Evolutionary conservation across 768 basidiomycete genomes (phyloP), one percentile per base, ranked within the genome.

Genomic region (Myochromella boudieri): DNA sequence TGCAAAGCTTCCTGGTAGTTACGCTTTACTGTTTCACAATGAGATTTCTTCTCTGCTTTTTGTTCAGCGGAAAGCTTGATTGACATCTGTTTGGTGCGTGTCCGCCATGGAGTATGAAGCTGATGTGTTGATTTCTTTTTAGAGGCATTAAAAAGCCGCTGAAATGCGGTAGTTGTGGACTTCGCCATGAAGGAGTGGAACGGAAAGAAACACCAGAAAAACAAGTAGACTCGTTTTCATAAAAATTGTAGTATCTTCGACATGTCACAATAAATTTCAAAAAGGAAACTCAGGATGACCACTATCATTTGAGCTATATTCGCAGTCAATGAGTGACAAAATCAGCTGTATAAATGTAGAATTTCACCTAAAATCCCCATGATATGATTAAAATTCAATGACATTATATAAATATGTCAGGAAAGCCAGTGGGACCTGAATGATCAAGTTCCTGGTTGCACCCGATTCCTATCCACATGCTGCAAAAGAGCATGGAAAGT

Each of bases 101-200:
- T 25, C 43, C 33, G 24, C 33, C 44, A 45, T 5, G 44, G 44
- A 15, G 2, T 25, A 14, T 34, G 32, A 12, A 45, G 12, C 4
- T 17, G 44, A 15, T 27, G 44, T 3, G 8, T 25, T 11, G 20
- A 25, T 27, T 37, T 45, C 34, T 45, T 28, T 24, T 24, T 32
- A 37, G 32, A 36, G 6, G 44, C 44, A 17, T 27, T 45, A 25
- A 27, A 24, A 4, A 45, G 44, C 9, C 33, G 44, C 12, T 24
- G 7, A 21, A 45, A 11, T 4, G 24, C 21, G 21, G 32, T 22
- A 12, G 17, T 26, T 14, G 15, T 33, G 5, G 42, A 20, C n/a
- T 33, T 33, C 7, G 17, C 8, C 31, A 42, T 15, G n/a, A 14
- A 5, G n/a, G 11, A 24, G n/a, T n/a, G n/a, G n/a, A n/a, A n/a